Base-by-base conservation (phyloP, 169 alveolate genomes). In the Plasmodium inui region DNA sequence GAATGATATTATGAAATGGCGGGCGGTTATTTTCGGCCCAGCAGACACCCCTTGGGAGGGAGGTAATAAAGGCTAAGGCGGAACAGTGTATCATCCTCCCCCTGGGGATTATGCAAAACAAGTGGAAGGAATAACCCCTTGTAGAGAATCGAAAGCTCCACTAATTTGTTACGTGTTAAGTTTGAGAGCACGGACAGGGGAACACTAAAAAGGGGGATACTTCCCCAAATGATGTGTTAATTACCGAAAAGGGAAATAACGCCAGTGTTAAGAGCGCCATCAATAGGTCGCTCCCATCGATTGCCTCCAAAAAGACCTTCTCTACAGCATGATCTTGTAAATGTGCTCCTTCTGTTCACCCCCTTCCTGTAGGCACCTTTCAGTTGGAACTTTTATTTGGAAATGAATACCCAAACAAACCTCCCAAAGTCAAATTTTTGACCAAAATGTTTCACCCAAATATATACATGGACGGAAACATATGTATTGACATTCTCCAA, bases 11-110 rank as follows among this genome's bases (percentile, higher is more conserved):
- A 97, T 98, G 98, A 95, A 95, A 72, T 99, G 99, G 99, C 98
- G 98, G 61, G 99, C 99, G 12, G 99, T 98, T n/a, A 98, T 99
- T 67, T 98, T 98, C 74, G 99, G 99, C 28, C 99, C 99, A 39
- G 98, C 98, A 78, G 98, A 98, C 89, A 98, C 99, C 28, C 99
- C 99, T 28, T 99, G 99, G 99, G 99, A 99, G 93, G 99, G 99
- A 93, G 99, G 99, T 92, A 94, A n/a, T 95, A 41, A 17, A 19
- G 34, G 14, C 26, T 34, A 39, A 46, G 34, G 39, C 46, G 10
- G 30, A 30, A n/a, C 41, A 30, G 19, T 41, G 14, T 26, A 50
- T 50, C 61, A n/a, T n/a, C 61, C 14, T 2, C 61, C 57, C 57
- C n/a, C 8, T 9, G 8, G 8, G 61, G 61, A 50, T 17, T 14